These are phyloP conservation scores for Arachnopeziza araneosa DNA, from an alignment of 2,329 filamentous ascomycete genomes.

Conservation along the genomic window DNA sequence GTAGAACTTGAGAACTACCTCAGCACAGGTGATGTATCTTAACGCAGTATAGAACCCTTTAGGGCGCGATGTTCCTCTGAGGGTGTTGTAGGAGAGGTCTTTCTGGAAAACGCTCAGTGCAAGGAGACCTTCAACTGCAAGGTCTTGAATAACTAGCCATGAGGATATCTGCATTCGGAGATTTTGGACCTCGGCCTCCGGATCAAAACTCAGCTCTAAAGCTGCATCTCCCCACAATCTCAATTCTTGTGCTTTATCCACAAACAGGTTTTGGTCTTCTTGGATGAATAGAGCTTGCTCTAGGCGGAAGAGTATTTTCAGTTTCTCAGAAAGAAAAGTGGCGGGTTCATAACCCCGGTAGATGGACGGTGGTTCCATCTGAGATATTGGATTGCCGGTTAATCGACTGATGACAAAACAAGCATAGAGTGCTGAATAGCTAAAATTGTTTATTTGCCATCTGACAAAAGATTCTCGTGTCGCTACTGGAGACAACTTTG, in stretches of 20 bases:
- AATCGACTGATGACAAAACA: not conserved
- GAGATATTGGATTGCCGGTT: not conserved
- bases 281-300: constrained; percentile 73
- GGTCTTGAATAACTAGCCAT: not conserved
- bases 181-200: not conserved
- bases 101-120: not conserved
- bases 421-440: not conserved
- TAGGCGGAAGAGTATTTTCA: constrained; percentile 43
- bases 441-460: not conserved
- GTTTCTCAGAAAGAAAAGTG: constrained; percentile 20
- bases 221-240: constrained; percentile 50
- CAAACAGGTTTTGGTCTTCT: constrained; percentile 92
- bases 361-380: too few species aligned
- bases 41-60: not conserved
- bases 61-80: not conserved
- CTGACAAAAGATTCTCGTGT: not conserved
- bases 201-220: not conserved
- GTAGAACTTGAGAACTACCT: not conserved
- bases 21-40: not conserved
- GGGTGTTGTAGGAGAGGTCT: not conserved
- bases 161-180: not conserved
- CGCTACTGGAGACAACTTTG: not conserved
- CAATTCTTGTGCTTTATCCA: constrained; percentile 74
- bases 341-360: too few species aligned
- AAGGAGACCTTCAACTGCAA: not conserved